phyloP scores from a whole-genome alignment of 2,329 filamentous ascomycete species.

The Epichloe scottii region DNA sequence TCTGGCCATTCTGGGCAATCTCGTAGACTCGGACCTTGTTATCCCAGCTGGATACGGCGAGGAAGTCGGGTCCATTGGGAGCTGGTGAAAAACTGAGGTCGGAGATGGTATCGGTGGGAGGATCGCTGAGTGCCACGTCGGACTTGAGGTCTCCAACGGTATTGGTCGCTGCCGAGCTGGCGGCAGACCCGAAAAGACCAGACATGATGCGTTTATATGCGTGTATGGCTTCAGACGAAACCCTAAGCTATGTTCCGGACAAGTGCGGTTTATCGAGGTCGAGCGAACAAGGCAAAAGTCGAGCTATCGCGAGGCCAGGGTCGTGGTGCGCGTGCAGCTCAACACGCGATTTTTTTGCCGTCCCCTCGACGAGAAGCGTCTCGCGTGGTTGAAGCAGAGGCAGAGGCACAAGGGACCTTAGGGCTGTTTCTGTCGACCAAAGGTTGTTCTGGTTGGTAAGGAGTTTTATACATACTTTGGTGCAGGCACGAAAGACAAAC shows the following conservation, averaged over 20 bases:
- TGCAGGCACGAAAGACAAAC: not conserved
- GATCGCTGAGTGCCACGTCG: slow-evolving; percentile 66
- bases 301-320: not conserved
- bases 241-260: not conserved
- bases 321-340: not conserved
- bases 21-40: slow-evolving; percentile 97
- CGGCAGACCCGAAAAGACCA: slow-evolving; percentile 42
- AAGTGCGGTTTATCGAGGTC: slow-evolving; percentile 6
- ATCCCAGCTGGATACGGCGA: slow-evolving; percentile 92
- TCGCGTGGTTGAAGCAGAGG: not conserved
- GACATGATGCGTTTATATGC: slow-evolving; percentile 42
- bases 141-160: slow-evolving; percentile 85
- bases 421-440: no score
- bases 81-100: slow-evolving; percentile 70
- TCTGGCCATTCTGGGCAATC: slow-evolving; percentile 64
- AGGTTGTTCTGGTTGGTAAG: no score
- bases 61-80: slow-evolving; percentile 49
- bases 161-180: slow-evolving; percentile 44
- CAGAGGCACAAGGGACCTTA: no score
- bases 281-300: not conserved
- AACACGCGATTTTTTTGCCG: not conserved
- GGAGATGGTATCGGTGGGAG: slow-evolving; percentile 81
- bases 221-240: not conserved
- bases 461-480: no score
- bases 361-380: not conserved